Evolutionary conservation across 345 rosid species (phyloP), one percentile per base, ranked within the genome.

Genomic region (Salix udensis): DNA sequence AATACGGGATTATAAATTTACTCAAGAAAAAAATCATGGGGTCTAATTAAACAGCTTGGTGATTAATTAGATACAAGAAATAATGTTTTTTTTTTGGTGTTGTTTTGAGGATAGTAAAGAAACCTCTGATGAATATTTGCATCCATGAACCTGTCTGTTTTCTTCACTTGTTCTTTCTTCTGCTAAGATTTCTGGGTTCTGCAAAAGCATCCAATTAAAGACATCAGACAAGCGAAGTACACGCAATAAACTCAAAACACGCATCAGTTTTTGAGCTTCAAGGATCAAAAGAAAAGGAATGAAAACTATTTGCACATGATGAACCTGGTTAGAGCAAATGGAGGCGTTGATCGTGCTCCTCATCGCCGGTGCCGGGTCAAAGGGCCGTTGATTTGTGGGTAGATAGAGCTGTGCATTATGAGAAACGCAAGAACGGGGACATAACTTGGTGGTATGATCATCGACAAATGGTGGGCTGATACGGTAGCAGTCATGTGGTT

Each of bases 241-340:
- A 13, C 3, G 13, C 46, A 10, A 36, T 36, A 5, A 42, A 0
- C 46, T 42, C 10, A 42, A 10, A 42, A 11, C 12, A 42, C 46
- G 2, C 46, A 42, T 42, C 12, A 42, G 46, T 11, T 42, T 10
- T 42, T 3, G 14, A 30, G 37, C 6, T 23, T 62, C 68, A 30
- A 14, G 39, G 4, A 65, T 65, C 36, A 18, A 36, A 16, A n/a
- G 19, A 24, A 19, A 9, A 21, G 21, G 28, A 58, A 60, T 21
- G 24, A 60, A 67, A 67, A 36, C 2, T 31, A 31, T 19, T 2
- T 23, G 14, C 16, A 9, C 0, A 67, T 4, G 46, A 60, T 19
- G 28, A 3, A 71, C 62, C 64, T 71, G 74, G 26, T 71, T 18
- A 52, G 74, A 71, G 64, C 42, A 71, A 71, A 71, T 31, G 6